Conservation (phyloP, 1,284 basidiomycete genomes). For the Trichosporon sp. region DNA sequence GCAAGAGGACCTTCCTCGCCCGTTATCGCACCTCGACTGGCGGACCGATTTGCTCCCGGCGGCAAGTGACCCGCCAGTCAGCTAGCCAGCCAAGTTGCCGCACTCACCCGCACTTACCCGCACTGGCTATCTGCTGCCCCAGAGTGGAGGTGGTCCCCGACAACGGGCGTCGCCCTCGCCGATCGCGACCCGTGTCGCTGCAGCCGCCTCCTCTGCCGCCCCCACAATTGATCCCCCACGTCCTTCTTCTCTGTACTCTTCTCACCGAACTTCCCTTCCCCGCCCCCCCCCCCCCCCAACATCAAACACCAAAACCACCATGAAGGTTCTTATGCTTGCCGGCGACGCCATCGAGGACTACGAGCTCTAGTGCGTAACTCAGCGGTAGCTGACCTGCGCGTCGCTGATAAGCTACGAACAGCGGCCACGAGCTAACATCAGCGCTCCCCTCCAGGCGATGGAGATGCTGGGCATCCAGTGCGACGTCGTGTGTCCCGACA, state of each 20-base stretch:
- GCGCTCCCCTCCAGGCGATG: slow-evolving; percentile 31
- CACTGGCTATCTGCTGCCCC: not conserved
- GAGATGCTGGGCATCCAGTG: slow-evolving; percentile 35
- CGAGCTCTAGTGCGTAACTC: slow-evolving; percentile 28
- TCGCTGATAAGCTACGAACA: too few relatives aligned
- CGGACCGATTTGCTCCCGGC: slow-evolving; percentile 9
- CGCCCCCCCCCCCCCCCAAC: not conserved
- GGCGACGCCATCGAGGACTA: slow-evolving; percentile 36
- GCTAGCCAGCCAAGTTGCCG: not conserved
- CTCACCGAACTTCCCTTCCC: not conserved
- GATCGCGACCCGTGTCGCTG: slow-evolving; percentile 1
- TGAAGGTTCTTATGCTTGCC: slow-evolving; percentile 31
- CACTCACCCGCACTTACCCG: not conserved
- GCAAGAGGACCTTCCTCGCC: not conserved
- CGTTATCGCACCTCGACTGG: not conserved
- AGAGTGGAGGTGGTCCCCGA: slow-evolving; percentile 2
- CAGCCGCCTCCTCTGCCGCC: not conserved
- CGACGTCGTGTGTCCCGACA: slow-evolving; percentile 33
- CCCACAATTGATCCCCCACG: not conserved
- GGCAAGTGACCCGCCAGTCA: not conserved
- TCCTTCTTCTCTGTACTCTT: not conserved
- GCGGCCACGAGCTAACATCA: not conserved
- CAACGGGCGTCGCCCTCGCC: not conserved
- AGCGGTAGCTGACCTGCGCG: not conserved
- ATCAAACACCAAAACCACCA: not conserved